Evolutionary conservation across 345 rosid genomes (phyloP).

Genomic region (Syzygium aromaticum): DNA sequence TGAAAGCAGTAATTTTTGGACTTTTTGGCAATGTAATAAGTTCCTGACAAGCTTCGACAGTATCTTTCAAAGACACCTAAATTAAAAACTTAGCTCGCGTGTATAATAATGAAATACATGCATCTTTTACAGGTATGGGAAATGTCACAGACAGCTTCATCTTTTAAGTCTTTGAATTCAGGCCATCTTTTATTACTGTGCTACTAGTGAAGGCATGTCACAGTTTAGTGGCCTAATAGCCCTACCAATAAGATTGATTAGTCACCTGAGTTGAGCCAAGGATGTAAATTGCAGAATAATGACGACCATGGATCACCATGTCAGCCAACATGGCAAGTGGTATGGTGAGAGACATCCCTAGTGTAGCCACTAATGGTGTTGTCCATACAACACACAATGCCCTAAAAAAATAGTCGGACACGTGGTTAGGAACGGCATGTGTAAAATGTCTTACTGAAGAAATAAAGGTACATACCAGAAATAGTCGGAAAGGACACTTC

Average conservation of each 20-base stretch:
- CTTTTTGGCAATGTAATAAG: not conserved
- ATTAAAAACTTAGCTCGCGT: not conserved
- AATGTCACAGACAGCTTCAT: not conserved
- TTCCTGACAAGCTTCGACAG: not conserved
- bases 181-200: not conserved
- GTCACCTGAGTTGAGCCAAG: constrained; percentile 71
- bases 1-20: not conserved
- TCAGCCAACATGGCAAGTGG: constrained; percentile 87
- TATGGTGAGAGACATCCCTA: constrained; percentile 84
- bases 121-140: not conserved
- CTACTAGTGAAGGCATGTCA: not conserved
- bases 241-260: not conserved
- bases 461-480: constrained; percentile 46
- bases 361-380: constrained; percentile 73
- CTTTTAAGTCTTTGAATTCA: not conserved
- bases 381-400: constrained; percentile 84
- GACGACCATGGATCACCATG: constrained; percentile 77
- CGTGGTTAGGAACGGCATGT: not conserved
- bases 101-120: not conserved
- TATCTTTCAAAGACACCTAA: not conserved
- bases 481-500: constrained; percentile 97
- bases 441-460: not conserved
- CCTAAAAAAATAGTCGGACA: constrained; percentile 21
- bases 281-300: constrained; percentile 67
- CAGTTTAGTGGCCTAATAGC: not conserved